These are phyloP conservation scores for Vaccinium darrowii DNA, from an alignment of 148 eudicot genomes.

Conservation along the genomic window DNA sequence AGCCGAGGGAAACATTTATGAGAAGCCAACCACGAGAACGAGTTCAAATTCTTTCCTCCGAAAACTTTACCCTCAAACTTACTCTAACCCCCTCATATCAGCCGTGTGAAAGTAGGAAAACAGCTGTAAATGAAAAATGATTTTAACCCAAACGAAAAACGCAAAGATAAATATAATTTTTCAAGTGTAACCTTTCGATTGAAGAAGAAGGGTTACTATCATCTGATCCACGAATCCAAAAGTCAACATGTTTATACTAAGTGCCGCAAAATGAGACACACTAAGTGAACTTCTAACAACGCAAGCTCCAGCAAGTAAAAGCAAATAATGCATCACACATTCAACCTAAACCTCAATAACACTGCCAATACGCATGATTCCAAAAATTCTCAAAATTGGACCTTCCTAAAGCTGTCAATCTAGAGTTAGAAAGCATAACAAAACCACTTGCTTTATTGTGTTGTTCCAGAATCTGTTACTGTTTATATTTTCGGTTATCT, in stretches of 20 bases:
- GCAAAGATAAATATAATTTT: not conserved
- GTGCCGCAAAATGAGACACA: not conserved
- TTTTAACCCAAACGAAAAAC: not conserved
- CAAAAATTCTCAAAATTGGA: not conserved
- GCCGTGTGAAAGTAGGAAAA: not conserved
- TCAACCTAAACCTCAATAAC: not conserved
- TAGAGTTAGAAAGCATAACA: not conserved
- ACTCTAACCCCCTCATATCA: not conserved
- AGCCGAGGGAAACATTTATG: not conserved
- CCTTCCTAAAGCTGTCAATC: not conserved
- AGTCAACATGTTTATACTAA: not conserved
- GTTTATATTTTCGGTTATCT: not conserved
- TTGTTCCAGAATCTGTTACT: not conserved
- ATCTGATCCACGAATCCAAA: slow-evolving; percentile 8
- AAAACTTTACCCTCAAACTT: not conserved
- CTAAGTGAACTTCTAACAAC: not conserved
- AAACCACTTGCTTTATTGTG: not conserved
- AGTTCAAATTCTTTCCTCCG: not conserved
- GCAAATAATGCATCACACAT: not conserved
- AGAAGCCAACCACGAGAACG: not conserved
- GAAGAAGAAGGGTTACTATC: not conserved
- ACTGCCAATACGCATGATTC: not conserved
- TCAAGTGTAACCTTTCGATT: too few species aligned
- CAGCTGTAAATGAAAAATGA: not conserved
- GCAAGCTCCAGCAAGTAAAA: not conserved